Evolutionary conservation across 2,329 filamentous ascomycete genomes (phyloP).

Genomic region (Coleophoma crateriformis): DNA sequence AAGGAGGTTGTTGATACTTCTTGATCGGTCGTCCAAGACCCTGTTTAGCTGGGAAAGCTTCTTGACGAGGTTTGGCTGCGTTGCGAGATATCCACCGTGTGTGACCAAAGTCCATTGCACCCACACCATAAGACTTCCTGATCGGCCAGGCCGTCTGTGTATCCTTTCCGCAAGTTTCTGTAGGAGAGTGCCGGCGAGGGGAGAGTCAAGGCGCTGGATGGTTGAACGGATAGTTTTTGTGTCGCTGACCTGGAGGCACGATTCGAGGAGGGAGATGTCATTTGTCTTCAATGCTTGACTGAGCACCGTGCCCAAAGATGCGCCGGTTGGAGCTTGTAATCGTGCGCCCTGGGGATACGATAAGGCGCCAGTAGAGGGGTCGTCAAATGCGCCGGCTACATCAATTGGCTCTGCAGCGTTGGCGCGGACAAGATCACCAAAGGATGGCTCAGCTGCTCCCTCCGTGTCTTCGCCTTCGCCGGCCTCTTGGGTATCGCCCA

Average conservation of each 20-base stretch:
- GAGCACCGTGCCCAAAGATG: constrained; percentile 87
- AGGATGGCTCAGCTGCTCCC: constrained; percentile 52
- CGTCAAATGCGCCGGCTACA: constrained; percentile 57
- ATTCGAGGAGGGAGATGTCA: constrained; percentile 83
- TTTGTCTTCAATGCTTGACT: constrained; percentile 90
- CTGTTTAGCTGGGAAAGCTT: constrained; percentile 75
- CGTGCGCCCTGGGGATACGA: constrained; percentile 17
- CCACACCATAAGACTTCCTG: constrained; percentile 88
- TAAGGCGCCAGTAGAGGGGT: constrained; percentile 12
- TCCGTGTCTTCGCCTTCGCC: constrained; percentile 25
- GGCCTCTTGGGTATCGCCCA: constrained; percentile 29
- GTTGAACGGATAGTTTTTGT: constrained; percentile 75
- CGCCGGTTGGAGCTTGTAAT: constrained; percentile 51
- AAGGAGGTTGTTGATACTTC: constrained; percentile 74
- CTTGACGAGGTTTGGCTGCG: constrained; percentile 76
- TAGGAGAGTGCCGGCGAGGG: constrained; percentile 72
- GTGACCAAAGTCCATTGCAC: constrained; percentile 91
- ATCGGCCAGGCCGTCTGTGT: constrained; percentile 80
- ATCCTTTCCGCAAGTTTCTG: constrained; percentile 82
- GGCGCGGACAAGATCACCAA: constrained; percentile 77
- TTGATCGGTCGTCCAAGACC: constrained; percentile 81
- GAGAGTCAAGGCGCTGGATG: constrained; percentile 83
- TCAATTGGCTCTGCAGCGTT: constrained; percentile 70
- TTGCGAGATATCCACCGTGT: constrained; percentile 85
- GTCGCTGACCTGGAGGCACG: constrained; percentile 80